Evolutionary conservation across 257 asterid species (phyloP).

Genomic region (Nemophila menziesii): DNA sequence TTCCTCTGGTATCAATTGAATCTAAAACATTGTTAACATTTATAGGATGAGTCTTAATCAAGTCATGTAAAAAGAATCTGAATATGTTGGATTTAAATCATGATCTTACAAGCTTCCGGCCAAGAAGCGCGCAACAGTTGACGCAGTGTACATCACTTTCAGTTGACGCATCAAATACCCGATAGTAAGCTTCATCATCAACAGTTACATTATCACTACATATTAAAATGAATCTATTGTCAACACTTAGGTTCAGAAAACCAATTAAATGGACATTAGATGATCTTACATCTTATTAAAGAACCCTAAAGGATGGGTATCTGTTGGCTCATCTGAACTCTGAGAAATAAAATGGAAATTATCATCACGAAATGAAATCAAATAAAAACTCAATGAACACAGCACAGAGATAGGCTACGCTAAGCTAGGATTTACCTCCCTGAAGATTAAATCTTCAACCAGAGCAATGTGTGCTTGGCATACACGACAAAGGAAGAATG

Average conservation of each 20-base stretch:
- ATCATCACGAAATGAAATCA: background rate
- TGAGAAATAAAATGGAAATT: too few relatives aligned
- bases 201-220: slow-evolving; percentile 1
- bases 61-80: background rate
- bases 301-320: too few relatives aligned
- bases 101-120: background rate
- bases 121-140: background rate
- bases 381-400: background rate
- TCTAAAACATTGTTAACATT: background rate
- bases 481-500: background rate
- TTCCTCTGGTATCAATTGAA: too few relatives aligned
- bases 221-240: background rate
- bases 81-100: too few relatives aligned
- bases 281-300: too few relatives aligned
- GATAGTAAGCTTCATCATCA: background rate
- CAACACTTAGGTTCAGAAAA: too few relatives aligned
- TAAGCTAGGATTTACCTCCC: background rate
- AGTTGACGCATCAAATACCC: background rate
- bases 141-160: slow-evolving; percentile 1
- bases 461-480: background rate
- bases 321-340: too few relatives aligned
- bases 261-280: too few relatives aligned
- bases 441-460: background rate
- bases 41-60: too few relatives aligned
- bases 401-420: background rate